phyloP scores from a whole-genome alignment of 192 early-diverging fungal genomes.

The Coemansia reversa region DNA sequence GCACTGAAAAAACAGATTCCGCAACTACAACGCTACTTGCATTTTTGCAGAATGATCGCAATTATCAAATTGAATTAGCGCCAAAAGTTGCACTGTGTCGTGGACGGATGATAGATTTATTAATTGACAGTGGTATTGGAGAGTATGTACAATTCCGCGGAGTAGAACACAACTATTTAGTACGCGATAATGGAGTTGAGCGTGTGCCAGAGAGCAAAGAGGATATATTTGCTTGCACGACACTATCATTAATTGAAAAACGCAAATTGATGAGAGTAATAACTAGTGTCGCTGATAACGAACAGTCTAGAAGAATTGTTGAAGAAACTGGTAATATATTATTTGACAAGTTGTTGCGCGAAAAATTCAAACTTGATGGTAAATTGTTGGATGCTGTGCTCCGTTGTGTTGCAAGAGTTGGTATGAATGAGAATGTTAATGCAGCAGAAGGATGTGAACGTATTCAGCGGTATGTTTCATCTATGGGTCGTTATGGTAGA shows the following conservation, averaged over 20 bases:
- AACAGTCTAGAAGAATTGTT: conserved; percentile 3
- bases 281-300: conserved; percentile 58
- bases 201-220: conserved; percentile 86
- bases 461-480: conserved; percentile 66
- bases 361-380: conserved; percentile 62
- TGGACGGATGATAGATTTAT: conserved; percentile 68
- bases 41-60: conserved; percentile 22
- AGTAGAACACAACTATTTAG: conserved; percentile 67
- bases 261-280: conserved; percentile 89
- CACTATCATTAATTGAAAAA: conserved; percentile 79
- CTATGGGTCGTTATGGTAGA: conserved; percentile 83
- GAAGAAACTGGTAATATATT: conserved; percentile 25
- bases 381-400: conserved; percentile 64
- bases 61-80: conserved; percentile 36
- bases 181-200: conserved; percentile 45
- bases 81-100: conserved; percentile 66
- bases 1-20: neutral
- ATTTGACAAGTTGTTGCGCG: conserved; percentile 48
- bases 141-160: conserved; percentile 88
- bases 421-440: conserved; percentile 19
- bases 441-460: conserved; percentile 66
- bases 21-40: conserved; percentile 3
- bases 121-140: conserved; percentile 76
- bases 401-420: conserved; percentile 60
- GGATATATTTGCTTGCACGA: conserved; percentile 82